Conservation (phyloP, 1,284 basidiomycete species). For the Boletellus deceptivus region DNA sequence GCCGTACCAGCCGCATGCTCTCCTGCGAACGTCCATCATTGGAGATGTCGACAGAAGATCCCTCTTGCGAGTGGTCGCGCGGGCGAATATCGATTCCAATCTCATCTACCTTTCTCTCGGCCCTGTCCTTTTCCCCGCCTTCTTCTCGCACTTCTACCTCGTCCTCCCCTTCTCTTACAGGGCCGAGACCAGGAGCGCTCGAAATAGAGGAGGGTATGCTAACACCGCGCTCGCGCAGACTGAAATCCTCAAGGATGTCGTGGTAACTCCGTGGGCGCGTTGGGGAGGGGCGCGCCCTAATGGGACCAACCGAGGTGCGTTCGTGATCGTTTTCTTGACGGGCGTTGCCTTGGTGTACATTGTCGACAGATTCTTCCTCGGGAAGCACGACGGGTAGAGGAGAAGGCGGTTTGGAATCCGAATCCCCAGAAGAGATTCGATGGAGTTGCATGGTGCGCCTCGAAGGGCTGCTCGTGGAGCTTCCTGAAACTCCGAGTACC, state of each 20-base stretch:
- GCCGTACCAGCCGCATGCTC: background rate
- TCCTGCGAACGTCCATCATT: conserved; percentile 9
- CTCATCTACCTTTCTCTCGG: conserved; percentile 11
- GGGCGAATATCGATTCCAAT: conserved; percentile 1
- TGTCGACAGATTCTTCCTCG: background rate
- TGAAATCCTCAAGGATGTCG: conserved; percentile 64
- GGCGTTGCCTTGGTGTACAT: background rate
- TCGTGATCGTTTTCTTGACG: conserved; percentile 13
- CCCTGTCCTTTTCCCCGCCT: too few species aligned
- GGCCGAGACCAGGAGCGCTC: conserved; percentile 24
- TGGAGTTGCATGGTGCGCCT: conserved; percentile 23
- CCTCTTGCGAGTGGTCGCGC: background rate
- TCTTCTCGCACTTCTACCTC: conserved; percentile 10
- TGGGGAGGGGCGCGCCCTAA: conserved; percentile 38
- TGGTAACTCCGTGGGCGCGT: conserved; percentile 59
- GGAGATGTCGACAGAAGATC: background rate
- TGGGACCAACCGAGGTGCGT: conserved; percentile 18
- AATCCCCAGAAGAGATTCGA: conserved; percentile 20
- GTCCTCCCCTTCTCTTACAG: conserved; percentile 30
- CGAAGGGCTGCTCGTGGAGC: conserved; percentile 26
- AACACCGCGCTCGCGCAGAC: conserved; percentile 35
- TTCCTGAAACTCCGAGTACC: conserved; percentile 7
- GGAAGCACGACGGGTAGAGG: background rate
- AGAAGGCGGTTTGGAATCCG: conserved; percentile 7
- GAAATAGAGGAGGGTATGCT: conserved; percentile 35